Base-by-base conservation (phyloP, 1,284 basidiomycete species). In the Phenoliferia sp. region DNA sequence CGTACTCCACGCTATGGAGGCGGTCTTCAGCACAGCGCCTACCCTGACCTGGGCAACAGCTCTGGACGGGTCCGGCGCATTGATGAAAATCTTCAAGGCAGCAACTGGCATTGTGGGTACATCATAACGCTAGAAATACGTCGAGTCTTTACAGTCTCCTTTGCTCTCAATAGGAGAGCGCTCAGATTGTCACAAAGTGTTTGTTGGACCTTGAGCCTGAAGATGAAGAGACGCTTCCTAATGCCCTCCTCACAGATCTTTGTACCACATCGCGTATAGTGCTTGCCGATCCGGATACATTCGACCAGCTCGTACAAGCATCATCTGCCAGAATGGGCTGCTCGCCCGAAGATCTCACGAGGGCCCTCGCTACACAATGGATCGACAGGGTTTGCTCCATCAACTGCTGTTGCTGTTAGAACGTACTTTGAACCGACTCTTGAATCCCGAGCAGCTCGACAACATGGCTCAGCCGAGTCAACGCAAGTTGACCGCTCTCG, bases 401-500 rank as follows among this genome's bases (percentile, higher is more conserved):
- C 7, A 0, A 15, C 3, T 2, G 59, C 29, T 2, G 16, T 1
- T 32, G 17, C 22, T 16, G 28, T 36, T 16, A n/a, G 3, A 19
- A 19, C 12, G 10, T 60, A 22, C 28, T 19, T 36, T 16, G 28
- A 15, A 4, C 3, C 26, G 28, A 3, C 36, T 54, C 26, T 2
- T 29, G 26, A 31, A 16, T 29, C 15, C 12, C 17, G 5, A 6
- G 10, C 69, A 76, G 75, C 64, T 74, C 61, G 75, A 76, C 68
- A 74, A 75, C 61, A 68, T 75, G 60, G 69, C 74, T 0, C 68
- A 71, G 26, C 62, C 68, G 2, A 65, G 67, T 0, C 75, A 76
- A 22, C 71, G 75, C 57, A 76, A 76, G 60, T 59, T 76, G 26
- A 65, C 68, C 26, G 75, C 75, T 5, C 63, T 76, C n/a, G 75